phyloP scores from a whole-genome alignment of 148 eudicot species.

The Selenicereus undatus region DNA sequence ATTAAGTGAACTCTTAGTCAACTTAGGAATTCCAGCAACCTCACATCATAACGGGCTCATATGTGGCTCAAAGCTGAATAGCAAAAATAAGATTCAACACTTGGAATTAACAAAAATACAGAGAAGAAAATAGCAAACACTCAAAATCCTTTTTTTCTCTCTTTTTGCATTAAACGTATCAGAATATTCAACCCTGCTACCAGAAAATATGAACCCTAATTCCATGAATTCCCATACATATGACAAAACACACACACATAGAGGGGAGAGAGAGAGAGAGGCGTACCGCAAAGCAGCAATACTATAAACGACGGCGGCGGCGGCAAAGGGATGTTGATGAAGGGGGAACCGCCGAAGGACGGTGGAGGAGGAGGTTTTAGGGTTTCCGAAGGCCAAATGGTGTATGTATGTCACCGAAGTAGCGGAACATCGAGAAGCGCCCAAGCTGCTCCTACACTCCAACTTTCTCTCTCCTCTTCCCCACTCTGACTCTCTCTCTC shows the following conservation, averaged over 20 bases:
- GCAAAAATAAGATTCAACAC: neutral
- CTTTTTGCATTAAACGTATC: neutral
- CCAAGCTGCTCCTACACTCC: neutral
- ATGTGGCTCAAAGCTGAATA: neutral
- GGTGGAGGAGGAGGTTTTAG: conserved; percentile 6
- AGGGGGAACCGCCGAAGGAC: conserved; percentile 1
- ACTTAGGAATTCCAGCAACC: neutral
- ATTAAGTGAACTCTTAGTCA: neutral
- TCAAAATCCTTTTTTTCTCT: neutral
- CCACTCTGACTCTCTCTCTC: neutral
- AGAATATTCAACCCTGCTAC: neutral
- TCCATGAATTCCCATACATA: neutral
- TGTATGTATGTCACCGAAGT: too few species aligned
- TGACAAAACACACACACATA: neutral
- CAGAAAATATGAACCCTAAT: neutral
- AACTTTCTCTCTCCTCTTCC: neutral
- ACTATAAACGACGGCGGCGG: neutral
- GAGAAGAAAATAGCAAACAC: neutral
- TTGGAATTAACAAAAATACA: neutral
- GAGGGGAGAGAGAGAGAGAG: neutral
- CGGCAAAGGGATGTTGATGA: neutral
- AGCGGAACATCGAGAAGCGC: neutral
- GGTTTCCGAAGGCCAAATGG: conserved; percentile 8
- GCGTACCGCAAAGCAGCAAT: neutral
- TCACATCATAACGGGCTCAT: neutral